Conservation (phyloP, 441 rosid species). For the Biscutella laevigata region DNA sequence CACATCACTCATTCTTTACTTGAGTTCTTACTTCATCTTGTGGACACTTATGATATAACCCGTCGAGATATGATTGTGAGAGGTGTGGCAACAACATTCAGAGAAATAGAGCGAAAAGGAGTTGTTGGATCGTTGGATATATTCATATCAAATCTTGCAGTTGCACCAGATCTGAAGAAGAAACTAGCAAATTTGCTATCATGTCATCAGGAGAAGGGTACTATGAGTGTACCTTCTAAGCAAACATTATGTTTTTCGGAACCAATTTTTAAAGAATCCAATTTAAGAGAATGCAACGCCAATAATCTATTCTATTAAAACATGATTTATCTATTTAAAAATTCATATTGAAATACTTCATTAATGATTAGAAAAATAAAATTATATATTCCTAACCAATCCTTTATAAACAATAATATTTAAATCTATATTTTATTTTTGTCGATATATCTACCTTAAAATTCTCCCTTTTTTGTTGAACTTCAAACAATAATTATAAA, state of each 20-base stretch:
- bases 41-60: constrained; percentile 54
- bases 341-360: too few species aligned
- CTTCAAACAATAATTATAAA: too few species aligned
- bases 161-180: constrained; percentile 48
- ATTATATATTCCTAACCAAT: too few species aligned
- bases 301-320: too few species aligned
- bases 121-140: constrained; percentile 51
- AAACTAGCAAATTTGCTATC: constrained; percentile 33
- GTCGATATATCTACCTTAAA: too few species aligned
- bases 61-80: constrained; percentile 30
- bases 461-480: too few species aligned
- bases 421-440: too few species aligned
- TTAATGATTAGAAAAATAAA: too few species aligned
- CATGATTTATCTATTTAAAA: too few species aligned
- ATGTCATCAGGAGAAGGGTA: constrained; percentile 2
- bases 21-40: constrained; percentile 64
- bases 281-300: background rate
- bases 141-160: constrained; percentile 32
- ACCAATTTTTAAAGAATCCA: background rate
- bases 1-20: constrained; percentile 59
- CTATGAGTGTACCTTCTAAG: background rate
- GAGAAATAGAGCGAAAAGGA: constrained; percentile 49
- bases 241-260: background rate
- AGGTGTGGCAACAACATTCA: constrained; percentile 56
- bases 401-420: too few species aligned